phyloP scores from a whole-genome alignment of 169 alveolate species.

The Theileria orientalis region DNA sequence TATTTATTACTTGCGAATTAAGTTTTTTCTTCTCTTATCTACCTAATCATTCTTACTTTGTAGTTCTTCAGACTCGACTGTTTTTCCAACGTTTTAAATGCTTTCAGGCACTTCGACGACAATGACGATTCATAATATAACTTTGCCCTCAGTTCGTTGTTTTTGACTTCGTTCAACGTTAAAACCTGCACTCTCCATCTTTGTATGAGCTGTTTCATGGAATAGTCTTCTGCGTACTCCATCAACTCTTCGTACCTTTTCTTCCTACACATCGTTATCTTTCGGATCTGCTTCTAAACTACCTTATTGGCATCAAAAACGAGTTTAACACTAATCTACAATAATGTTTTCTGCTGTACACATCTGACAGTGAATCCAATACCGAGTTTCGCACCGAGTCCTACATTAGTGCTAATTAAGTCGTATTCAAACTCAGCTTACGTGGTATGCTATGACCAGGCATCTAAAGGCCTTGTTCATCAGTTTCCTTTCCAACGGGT shows the following conservation, averaged over 20 bases:
- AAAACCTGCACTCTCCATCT: not conserved
- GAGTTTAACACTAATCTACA: slow-evolving; percentile 1
- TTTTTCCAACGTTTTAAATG: not conserved
- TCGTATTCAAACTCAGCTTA: not conserved
- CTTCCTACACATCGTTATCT: not conserved
- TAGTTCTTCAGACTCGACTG: too few relatives aligned
- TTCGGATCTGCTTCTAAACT: not conserved
- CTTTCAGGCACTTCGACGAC: not conserved
- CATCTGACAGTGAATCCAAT: not conserved
- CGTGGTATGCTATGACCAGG: slow-evolving; percentile 2
- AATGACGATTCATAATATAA: slow-evolving; percentile 2
- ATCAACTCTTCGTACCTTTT: not conserved
- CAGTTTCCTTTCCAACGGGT: too few relatives aligned
- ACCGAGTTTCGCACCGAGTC: not conserved
- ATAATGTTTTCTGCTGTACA: not conserved
- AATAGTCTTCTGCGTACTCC: slow-evolving; percentile 1
- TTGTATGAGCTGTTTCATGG: not conserved
- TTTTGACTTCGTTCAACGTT: not conserved
- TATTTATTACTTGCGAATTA: too few relatives aligned
- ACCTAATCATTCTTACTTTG: too few relatives aligned
- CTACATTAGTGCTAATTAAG: slow-evolving; percentile 4
- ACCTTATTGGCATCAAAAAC: not conserved
- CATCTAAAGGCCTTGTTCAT: not conserved
- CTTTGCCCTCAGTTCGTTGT: slow-evolving; percentile 8
- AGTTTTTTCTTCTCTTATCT: too few relatives aligned